These are phyloP conservation scores for Phytophthora cryptogea DNA, from an alignment of 352 stramenopile genomes.

Conservation along the genomic window DNA sequence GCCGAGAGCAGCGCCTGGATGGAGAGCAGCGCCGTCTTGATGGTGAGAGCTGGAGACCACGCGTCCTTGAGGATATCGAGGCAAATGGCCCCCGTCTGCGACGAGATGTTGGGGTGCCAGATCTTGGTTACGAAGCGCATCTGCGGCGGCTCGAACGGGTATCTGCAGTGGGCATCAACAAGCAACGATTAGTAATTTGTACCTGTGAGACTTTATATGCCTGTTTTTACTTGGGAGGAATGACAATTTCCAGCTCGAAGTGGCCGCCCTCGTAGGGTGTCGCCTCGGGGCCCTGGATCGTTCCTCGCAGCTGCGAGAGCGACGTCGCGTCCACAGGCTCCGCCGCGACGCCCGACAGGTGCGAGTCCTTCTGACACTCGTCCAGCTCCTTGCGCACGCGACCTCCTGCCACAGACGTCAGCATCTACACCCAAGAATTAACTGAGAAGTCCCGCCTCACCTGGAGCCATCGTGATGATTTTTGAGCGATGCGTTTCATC, in stretches of 20 bases:
- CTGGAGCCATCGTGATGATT: not conserved
- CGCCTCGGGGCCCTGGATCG: constrained; percentile 72
- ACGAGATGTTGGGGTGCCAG: constrained; percentile 98
- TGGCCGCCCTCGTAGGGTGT: constrained; percentile 90
- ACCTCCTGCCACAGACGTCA: constrained; percentile 37
- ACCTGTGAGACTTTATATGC: not conserved
- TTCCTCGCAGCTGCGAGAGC: constrained; percentile 46
- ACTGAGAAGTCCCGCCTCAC: not conserved
- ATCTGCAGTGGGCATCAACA: constrained; percentile 35
- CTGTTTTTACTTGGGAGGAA: constrained; percentile 86
- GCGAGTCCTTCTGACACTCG: constrained; percentile 85
- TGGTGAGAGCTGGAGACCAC: constrained; percentile 96
- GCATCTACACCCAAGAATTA: not conserved
- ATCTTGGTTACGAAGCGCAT: constrained; percentile 95
- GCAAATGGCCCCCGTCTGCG: constrained; percentile 97
- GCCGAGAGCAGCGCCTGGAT: constrained; percentile 96
- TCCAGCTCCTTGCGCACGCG: constrained; percentile 89
- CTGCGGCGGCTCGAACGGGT: constrained; percentile 97
- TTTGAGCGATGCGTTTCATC: no score
- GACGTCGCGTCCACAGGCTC: constrained; percentile 37
- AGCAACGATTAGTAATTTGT: not conserved
- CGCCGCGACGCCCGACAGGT: constrained; percentile 81
- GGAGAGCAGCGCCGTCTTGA: constrained; percentile 96
- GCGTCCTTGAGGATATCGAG: constrained; percentile 98
- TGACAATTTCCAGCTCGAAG: constrained; percentile 94